These are phyloP conservation scores for Erigeron philadelphicus DNA, from an alignment of 140 eudicot genomes.

Conservation along the genomic window DNA sequence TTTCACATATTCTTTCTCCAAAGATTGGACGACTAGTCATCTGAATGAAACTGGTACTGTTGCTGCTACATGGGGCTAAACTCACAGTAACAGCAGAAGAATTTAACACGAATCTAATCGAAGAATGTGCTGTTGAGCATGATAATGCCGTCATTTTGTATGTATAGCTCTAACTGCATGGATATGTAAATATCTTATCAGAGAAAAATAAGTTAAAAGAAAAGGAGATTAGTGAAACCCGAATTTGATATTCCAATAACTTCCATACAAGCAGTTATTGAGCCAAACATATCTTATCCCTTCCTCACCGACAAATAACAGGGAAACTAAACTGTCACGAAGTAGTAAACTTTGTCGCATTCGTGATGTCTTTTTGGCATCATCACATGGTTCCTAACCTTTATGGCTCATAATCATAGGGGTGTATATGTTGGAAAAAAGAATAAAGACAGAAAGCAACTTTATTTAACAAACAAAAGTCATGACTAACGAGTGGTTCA, in stretches of 20 bases:
- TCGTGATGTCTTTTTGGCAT: too few relatives aligned
- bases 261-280: not conserved
- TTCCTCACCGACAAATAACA: too few relatives aligned
- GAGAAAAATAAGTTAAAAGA: not conserved
- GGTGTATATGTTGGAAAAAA: too few relatives aligned
- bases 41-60: slow-evolving; percentile 6
- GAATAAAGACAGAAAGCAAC: too few relatives aligned
- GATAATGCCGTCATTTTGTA: slow-evolving; percentile 23
- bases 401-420: too few relatives aligned
- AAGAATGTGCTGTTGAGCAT: slow-evolving; percentile 25
- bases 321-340: too few relatives aligned
- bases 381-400: too few relatives aligned
- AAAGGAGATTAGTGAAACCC: not conserved
- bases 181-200: slow-evolving; percentile 2
- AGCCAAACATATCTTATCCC: not conserved
- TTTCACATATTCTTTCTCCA: slow-evolving; percentile 3
- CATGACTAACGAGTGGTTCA: not conserved
- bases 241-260: too few relatives aligned
- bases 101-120: not conserved
- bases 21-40: slow-evolving; percentile 7
- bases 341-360: too few relatives aligned
- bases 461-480: too few relatives aligned
- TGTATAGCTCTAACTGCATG: slow-evolving; percentile 21
- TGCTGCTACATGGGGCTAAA: slow-evolving; percentile 10
- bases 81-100: slow-evolving; percentile 20